Percentiles rank a stretch among this genome's conserved stretches.
phyloP scores from a whole-genome alignment of 148 eudicot species.

The Rhododendron vialii region DNA sequence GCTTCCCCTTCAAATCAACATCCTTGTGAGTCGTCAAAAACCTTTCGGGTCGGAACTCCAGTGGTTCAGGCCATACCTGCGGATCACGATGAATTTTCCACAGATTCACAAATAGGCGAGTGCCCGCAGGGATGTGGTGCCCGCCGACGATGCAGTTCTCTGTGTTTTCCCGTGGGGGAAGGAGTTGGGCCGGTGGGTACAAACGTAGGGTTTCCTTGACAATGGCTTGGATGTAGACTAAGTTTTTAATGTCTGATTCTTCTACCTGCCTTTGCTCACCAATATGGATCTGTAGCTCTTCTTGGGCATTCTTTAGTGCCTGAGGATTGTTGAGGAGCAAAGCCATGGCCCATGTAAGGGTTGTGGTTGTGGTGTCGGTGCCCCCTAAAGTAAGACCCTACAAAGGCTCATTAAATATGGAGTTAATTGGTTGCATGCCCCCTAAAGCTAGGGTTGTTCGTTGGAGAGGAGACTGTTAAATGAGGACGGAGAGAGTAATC shows the following conservation, averaged over 20 bases:
- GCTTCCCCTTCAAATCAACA: conserved; percentile 12
- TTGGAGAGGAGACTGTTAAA: no score
- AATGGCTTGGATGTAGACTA: conserved; percentile 5
- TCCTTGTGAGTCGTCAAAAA: conserved; percentile 16
- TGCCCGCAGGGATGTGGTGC: conserved; percentile 5
- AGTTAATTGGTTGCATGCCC: not conserved
- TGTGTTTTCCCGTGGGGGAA: not conserved
- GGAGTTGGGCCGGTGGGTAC: not conserved
- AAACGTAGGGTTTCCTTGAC: not conserved
- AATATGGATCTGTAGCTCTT: not conserved
- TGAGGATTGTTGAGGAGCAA: not conserved
- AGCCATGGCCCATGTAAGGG: not conserved
- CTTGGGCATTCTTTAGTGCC: not conserved
- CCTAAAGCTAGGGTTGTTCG: no score
- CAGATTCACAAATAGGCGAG: not conserved
- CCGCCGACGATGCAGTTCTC: conserved; percentile 4
- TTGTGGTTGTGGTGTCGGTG: not conserved
- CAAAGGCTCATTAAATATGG: not conserved
- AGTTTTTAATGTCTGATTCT: not conserved
- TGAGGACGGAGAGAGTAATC: no score
- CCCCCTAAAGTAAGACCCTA: not conserved
- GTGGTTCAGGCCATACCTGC: not conserved
- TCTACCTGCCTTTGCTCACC: not conserved
- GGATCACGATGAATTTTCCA: conserved; percentile 18
- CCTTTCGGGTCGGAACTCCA: conserved; percentile 16